Base-by-base conservation (phyloP, 116 monocot genomes). In the Iris pallida region DNA sequence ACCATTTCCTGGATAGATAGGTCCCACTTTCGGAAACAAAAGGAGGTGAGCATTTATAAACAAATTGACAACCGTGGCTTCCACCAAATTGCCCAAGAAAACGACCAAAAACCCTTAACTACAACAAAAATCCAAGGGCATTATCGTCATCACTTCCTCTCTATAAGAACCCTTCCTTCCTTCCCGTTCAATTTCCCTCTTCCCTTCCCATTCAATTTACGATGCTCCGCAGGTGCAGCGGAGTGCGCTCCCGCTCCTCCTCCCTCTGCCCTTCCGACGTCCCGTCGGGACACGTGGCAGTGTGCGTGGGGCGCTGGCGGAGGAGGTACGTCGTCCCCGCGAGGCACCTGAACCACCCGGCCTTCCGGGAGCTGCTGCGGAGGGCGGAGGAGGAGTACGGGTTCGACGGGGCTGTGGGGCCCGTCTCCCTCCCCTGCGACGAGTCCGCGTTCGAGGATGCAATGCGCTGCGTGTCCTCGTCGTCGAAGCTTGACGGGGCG, bases 211-310 rank as follows among this genome's bases (percentile, higher is more conserved):
- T 64, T 65, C 8, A 15, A 55, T 7, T 65, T 77, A 17, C 78
- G 57, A 60, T 70, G 70, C 77, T 78, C 44, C 72, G 53, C 0
- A 17, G 76, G 45, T 74, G 77, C 65, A 77, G 73, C 65, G 73
- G 73, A n/a, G 5, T 19, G 3, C 45, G 82, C n/a, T 68, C 61
- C 16, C 8, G 15, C 16, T 46, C 7, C 7, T 45, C 60, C 16
- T 18, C 43, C 20, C 20, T 5, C 16, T 16, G 45, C 19, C 47
- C 15, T 52, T 1, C 3, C 64, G 73, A 64, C 44, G 73, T 72
- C 1, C 72, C 72, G 43, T 16, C 51, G 48, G 72, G 72, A 17
- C 72, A 72, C 54, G 42, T 72, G 53, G 72, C 63, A 16, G 72
- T 72, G 46, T 11, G 60, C 63, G 72, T 72, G 44, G 64, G 73